phyloP scores from a whole-genome alignment of 1,284 basidiomycete species.

The Exobasidium rhododendri region DNA sequence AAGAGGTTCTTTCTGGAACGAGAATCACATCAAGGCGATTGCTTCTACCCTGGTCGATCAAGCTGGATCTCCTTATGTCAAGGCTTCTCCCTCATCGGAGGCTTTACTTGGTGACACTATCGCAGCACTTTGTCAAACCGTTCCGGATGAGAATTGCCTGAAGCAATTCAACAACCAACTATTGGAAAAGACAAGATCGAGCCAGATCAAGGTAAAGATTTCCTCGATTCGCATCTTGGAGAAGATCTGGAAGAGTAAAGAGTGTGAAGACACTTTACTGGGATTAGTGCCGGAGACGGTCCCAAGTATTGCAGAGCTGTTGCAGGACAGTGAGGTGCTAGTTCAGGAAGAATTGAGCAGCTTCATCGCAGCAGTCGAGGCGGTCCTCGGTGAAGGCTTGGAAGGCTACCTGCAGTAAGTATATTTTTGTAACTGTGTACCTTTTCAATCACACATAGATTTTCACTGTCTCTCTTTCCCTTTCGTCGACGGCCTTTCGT shows the following conservation, averaged over 20 bases:
- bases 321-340: conserved; percentile 58
- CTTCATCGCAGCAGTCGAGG: conserved; percentile 57
- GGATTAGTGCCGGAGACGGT: conserved; percentile 60
- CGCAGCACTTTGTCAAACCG: conserved; percentile 62
- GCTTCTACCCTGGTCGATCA: conserved; percentile 66
- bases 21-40: conserved; percentile 69
- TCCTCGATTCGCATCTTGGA: background rate
- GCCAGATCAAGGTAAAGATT: background rate
- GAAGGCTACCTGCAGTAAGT: conserved; percentile 52
- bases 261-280: conserved; percentile 58
- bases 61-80: conserved; percentile 22
- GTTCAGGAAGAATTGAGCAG: conserved; percentile 56
- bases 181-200: conserved; percentile 73
- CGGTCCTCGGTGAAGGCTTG: conserved; percentile 55
- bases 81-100: conserved; percentile 53
- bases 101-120: conserved; percentile 57
- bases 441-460: background rate
- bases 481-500: too few species aligned
- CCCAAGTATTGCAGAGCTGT: conserved; percentile 59
- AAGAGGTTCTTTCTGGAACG: conserved; percentile 85
- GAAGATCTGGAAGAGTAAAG: conserved; percentile 1
- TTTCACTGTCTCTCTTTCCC: too few species aligned
- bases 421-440: background rate
- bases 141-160: conserved; percentile 64
- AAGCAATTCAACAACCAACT: conserved; percentile 77